Evolutionary conservation across 208 protist species (phyloP).

Genomic region (Lotmaria passim): DNA sequence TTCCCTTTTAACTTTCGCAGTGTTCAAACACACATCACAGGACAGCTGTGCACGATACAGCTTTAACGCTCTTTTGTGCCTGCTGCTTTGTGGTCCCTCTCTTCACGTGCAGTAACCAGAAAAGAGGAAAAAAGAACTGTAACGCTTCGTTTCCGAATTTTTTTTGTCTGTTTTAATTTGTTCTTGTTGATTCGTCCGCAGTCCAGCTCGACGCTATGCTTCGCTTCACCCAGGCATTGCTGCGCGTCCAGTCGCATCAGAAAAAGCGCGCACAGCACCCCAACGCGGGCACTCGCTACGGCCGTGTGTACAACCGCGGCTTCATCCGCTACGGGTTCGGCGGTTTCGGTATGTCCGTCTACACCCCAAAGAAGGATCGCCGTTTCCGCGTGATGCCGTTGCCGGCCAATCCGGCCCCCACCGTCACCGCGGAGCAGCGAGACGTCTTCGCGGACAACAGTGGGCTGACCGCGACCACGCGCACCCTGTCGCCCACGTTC

Average conservation of each 20-base stretch:
- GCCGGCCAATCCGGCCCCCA: slow-evolving; percentile 10
- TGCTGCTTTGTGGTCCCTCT: too few species aligned
- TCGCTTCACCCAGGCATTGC: slow-evolving; percentile 48
- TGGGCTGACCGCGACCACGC: slow-evolving; percentile 64
- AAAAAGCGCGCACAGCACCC: slow-evolving; percentile 84
- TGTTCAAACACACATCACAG: not conserved
- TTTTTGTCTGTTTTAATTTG: too few species aligned
- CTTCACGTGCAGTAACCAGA: not conserved
- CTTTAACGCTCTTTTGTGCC: too few species aligned
- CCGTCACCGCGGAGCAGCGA: slow-evolving; percentile 7
- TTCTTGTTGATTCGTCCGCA: not conserved
- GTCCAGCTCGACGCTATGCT: slow-evolving; percentile 49
- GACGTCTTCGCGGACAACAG: slow-evolving; percentile 43
- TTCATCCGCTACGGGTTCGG: slow-evolving; percentile 90
- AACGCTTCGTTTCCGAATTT: too few species aligned
- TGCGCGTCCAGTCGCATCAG: slow-evolving; percentile 86
- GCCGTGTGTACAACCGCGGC: slow-evolving; percentile 88
- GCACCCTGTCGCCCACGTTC: slow-evolving; percentile 84
- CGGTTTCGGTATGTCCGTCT: slow-evolving; percentile 91
- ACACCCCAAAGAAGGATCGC: slow-evolving; percentile 86
- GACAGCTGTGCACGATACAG: not conserved
- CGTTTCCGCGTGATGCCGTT: slow-evolving; percentile 53
- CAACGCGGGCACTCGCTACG: slow-evolving; percentile 85
- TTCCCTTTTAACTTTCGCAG: too few species aligned
- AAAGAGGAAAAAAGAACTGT: not conserved